phyloP scores from a whole-genome alignment of 257 asterid species.

The Anisodus tanguticus region DNA sequence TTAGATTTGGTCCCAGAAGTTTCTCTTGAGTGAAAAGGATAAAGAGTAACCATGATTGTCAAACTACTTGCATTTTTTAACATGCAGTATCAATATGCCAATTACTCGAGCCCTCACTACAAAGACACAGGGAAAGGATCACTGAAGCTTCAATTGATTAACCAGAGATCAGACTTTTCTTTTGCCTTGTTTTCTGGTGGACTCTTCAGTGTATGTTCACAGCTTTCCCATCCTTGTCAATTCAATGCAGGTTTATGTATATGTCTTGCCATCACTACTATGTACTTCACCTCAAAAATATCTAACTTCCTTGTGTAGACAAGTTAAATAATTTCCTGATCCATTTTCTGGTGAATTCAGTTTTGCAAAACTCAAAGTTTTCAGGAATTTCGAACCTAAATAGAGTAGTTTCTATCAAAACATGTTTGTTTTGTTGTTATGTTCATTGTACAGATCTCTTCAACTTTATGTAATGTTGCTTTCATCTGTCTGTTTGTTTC shows the following conservation, averaged over 20 bases:
- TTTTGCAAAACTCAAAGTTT: not conserved
- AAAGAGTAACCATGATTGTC: not conserved
- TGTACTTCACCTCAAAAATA: not conserved
- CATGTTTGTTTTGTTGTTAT: not conserved
- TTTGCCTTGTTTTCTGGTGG: conserved; percentile 92
- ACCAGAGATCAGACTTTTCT: conserved; percentile 90
- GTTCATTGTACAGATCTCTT: not conserved
- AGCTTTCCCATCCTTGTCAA: not conserved
- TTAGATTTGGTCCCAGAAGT: not conserved
- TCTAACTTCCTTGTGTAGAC: conserved; percentile 14
- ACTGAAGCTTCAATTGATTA: conserved; percentile 79
- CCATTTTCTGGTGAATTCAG: not conserved
- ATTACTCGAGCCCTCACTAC: conserved; percentile 63
- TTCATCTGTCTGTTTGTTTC: not conserved
- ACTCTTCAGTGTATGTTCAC: conserved; percentile 56
- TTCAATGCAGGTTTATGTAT: not conserved
- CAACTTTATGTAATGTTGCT: not conserved
- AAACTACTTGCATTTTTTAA: conserved; percentile 3
- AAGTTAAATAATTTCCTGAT: conserved; percentile 4
- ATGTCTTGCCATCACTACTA: not conserved
- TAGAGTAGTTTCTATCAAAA: conserved; percentile 10
- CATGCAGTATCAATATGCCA: conserved; percentile 88
- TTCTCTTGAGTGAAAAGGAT: not conserved
- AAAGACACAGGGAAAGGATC: conserved; percentile 71
- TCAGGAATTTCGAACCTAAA: not conserved